A percentile compares a stretch with the other conserved stretches of the same genome.
These are phyloP conservation scores for Leccinum pallidistipes DNA, from an alignment of 1,284 basidiomycete species.

Conservation along the genomic window DNA sequence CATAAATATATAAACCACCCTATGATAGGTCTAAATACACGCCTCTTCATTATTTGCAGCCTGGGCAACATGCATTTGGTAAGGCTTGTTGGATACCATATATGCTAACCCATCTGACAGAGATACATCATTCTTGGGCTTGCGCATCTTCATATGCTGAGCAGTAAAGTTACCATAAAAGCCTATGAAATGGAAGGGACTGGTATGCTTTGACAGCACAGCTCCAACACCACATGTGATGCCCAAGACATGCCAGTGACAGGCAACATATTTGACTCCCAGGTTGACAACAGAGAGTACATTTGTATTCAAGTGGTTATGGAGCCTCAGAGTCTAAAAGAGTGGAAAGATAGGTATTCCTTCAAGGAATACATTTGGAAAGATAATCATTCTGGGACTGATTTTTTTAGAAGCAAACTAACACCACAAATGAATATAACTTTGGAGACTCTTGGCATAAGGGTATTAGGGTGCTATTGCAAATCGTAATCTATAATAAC, in stretches of 20 bases:
- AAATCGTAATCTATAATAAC: too few relatives aligned
- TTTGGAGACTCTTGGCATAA: too few relatives aligned
- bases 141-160: constrained; percentile 17
- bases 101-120: constrained; percentile 15
- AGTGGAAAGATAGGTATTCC: background rate
- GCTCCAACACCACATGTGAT: constrained; percentile 1
- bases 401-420: too few relatives aligned
- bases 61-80: constrained; percentile 7
- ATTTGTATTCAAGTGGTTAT: background rate
- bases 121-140: constrained; percentile 9
- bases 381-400: constrained; percentile 2
- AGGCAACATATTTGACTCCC: background rate
- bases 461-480: too few relatives aligned
- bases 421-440: too few relatives aligned
- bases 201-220: constrained; percentile 2
- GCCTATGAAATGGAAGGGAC: constrained; percentile 5
- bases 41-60: constrained; percentile 6
- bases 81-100: constrained; percentile 11
- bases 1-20: background rate
- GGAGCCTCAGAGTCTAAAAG: background rate
- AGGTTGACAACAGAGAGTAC: background rate
- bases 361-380: background rate
- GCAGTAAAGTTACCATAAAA: constrained; percentile 19
- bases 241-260: background rate
- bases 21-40: background rate